Conservation (phyloP, 1,284 basidiomycete species). For the Rhodofomes roseus region DNA sequence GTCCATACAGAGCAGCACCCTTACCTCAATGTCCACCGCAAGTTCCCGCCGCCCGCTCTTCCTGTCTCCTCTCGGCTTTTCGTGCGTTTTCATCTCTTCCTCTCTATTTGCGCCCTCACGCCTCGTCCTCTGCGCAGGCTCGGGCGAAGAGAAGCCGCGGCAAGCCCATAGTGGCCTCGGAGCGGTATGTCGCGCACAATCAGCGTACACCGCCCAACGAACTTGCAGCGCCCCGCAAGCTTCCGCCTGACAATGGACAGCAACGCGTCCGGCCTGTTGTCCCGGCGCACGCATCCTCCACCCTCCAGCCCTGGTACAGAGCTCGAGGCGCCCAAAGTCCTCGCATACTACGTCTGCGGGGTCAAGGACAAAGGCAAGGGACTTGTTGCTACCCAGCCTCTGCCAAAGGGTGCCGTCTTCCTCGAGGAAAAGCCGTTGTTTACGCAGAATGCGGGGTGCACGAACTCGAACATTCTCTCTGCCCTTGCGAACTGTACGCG, state of each 20-base stretch:
- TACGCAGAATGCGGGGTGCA: conserved; percentile 13
- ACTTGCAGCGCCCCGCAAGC: background rate
- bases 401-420: conserved; percentile 19
- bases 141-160: background rate
- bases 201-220: background rate
- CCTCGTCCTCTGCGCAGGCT: background rate
- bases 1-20: background rate
- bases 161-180: background rate
- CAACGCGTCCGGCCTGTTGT: background rate
- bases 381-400: conserved; percentile 18
- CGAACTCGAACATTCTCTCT: conserved; percentile 19
- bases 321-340: background rate
- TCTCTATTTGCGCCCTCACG: background rate
- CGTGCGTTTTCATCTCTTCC: background rate
- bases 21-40: background rate
- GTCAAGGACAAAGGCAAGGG: conserved; percentile 19
- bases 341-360: conserved; percentile 10
- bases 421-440: conserved; percentile 23
- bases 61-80: background rate
- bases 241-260: background rate
- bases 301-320: background rate
- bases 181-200: background rate
- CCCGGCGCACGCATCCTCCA: background rate
- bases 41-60: background rate
- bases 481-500: conserved; percentile 17